phyloP scores from a whole-genome alignment of 2,329 filamentous ascomycete genomes.

The Trichothecium roseum region DNA sequence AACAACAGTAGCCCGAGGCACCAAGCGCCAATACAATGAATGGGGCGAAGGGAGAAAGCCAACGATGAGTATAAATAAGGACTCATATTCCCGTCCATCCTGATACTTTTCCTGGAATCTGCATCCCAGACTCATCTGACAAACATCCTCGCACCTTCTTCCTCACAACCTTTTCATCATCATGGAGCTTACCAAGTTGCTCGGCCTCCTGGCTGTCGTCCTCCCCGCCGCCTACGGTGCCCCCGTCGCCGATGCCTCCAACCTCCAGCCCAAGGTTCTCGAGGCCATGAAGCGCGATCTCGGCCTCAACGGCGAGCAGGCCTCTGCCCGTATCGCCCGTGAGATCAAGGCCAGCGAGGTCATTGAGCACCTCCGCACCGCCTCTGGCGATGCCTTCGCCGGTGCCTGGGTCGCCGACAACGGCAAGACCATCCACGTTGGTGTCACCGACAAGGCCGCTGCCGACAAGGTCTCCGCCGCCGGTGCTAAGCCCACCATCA shows the following conservation, averaged over 20 bases:
- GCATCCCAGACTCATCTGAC: too few relatives aligned
- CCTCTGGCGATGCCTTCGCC: constrained; percentile 22
- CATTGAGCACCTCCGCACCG: constrained; percentile 22
- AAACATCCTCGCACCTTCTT: too few relatives aligned
- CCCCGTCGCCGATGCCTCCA: constrained; percentile 20
- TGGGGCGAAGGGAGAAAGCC: too few relatives aligned
- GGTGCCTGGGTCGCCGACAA: constrained; percentile 26
- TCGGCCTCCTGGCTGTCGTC: constrained; percentile 24
- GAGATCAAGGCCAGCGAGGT: constrained; percentile 23
- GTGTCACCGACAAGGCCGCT: constrained; percentile 23
- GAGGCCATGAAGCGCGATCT: constrained; percentile 32
- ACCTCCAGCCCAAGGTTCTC: constrained; percentile 27
- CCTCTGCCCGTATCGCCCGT: constrained; percentile 24
- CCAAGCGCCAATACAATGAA: too few relatives aligned
- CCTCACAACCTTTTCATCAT: not conserved
- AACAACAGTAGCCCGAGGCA: too few relatives aligned
- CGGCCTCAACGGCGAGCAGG: constrained; percentile 25
- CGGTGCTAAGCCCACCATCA: constrained; percentile 21
- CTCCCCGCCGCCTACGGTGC: constrained; percentile 28
- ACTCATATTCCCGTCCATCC: too few relatives aligned
- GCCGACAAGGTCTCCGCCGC: constrained; percentile 22
- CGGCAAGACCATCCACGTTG: constrained; percentile 22
- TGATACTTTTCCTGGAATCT: too few relatives aligned
- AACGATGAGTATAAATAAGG: too few relatives aligned
- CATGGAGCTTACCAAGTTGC: constrained; percentile 27